Conservation (phyloP, 192 early-diverging fungal genomes). For the Mortierella alpina region DNA sequence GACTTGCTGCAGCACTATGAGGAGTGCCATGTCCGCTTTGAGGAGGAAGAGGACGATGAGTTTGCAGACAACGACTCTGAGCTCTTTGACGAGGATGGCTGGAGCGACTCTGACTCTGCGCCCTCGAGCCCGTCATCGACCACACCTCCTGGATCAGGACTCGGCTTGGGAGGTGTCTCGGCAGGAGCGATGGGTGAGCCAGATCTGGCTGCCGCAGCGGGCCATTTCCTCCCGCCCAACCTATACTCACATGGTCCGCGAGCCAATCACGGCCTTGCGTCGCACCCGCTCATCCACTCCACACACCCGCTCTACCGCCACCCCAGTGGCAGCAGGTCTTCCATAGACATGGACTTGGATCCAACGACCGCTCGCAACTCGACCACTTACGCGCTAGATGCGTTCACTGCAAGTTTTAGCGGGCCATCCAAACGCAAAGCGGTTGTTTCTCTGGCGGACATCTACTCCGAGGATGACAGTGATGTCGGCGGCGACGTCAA, state of each 20-base stretch:
- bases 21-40: conserved; percentile 91
- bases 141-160: neutral
- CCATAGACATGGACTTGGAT: neutral
- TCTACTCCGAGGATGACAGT: conserved; percentile 18
- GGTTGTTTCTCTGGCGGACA: conserved; percentile 9
- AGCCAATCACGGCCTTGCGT: neutral
- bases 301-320: conserved; percentile 26
- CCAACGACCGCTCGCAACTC: neutral
- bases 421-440: conserved; percentile 16
- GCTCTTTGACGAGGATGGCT: conserved; percentile 35
- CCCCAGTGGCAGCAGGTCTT: conserved; percentile 14
- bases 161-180: too few species aligned
- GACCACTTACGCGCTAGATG: conserved; percentile 1
- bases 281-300: conserved; percentile 15
- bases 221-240: neutral
- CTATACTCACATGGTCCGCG: conserved; percentile 5
- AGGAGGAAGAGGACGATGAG: conserved; percentile 75
- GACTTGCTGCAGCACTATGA: conserved; percentile 96
- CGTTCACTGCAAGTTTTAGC: conserved; percentile 13
- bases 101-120: conserved; percentile 43
- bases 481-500: neutral
- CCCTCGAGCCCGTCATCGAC: conserved; percentile 12
- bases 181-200: too few species aligned
- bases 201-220: too few species aligned
- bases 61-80: conserved; percentile 15